Evolutionary conservation across 2,329 filamentous ascomycete species (phyloP), one percentile per base, ranked within the genome.

Genomic region (Venturia carpophila): DNA sequence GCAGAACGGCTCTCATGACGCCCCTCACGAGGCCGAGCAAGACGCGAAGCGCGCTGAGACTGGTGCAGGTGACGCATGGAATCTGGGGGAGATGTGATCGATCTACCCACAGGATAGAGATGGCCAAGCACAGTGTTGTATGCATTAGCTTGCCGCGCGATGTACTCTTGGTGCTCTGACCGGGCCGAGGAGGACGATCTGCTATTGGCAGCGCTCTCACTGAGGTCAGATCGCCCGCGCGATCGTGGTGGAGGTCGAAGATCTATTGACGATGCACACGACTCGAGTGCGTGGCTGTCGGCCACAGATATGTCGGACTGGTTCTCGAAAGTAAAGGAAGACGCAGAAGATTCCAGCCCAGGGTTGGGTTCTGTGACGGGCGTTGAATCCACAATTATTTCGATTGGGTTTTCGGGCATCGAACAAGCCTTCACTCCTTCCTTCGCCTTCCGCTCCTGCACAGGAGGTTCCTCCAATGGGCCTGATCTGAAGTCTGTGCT

Each of bases 91-190:
- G 52, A n/a, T n/a, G 52, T 11, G 27, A 21, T 27, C 10, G 52
- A 37, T 24, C 30, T 37, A 5, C 52, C 52, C 30, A 3, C 30
- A 9, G 52, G 52, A 13, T 58, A 58, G 15, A 58, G 52, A 11
- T 58, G 52, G 30, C 52, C 52, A 58, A 58, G 52, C 17, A 58
- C 52, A n/a, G 52, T 58, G 30, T 58, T 58, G 27, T 58, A 58
- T 37, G 52, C 52, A 21, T 58, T 58, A 9, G 52, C 52, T 58
- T 58, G 52, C 15, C 52, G 52, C 27, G 27, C 52, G 19, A 58
- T 58, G 19, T 58, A 37, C 30, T 58, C 52, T 3, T 58, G 10
- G 21, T 52, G 27, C 52, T 58, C 52, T 17, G 52, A 34, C 37
- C 52, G 52, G n/a, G 5, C 30, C 19, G 37, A 37, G 15, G 52